A percentile compares a stretch with the other conserved stretches of the same genome.
These are phyloP conservation scores for Solanum acaule DNA, from an alignment of 257 asterid species.

Conservation along the genomic window DNA sequence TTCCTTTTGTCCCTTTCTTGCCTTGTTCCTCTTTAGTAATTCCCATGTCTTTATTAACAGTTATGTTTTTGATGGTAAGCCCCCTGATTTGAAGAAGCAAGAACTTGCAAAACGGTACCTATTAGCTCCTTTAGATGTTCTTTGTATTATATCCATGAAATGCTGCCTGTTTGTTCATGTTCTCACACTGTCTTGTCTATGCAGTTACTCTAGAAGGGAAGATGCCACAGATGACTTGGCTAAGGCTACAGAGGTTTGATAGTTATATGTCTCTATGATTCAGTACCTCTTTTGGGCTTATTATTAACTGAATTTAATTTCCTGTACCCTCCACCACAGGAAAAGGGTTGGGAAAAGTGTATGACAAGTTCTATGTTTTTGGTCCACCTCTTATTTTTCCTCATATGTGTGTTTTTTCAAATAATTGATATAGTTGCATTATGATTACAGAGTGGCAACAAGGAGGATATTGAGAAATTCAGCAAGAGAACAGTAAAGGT, in stretches of 20 bases:
- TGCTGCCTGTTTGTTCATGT: neutral
- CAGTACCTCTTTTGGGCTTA: neutral
- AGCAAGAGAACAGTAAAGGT: conserved; percentile 99
- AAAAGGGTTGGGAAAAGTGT: neutral
- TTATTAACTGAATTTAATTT: neutral
- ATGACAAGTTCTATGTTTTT: neutral
- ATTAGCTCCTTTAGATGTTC: conserved; percentile 5
- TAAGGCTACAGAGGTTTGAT: conserved; percentile 71
- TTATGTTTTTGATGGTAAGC: conserved; percentile 93
- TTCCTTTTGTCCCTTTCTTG: neutral
- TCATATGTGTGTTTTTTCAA: neutral
- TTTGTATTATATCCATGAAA: neutral
- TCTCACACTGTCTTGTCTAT: conserved; percentile 4
- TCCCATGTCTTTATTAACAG: conserved; percentile 21
- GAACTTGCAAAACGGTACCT: conserved; percentile 95
- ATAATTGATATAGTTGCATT: neutral
- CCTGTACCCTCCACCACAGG: neutral
- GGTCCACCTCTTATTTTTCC: neutral
- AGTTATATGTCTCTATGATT: neutral
- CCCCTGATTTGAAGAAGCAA: conserved; percentile 92
- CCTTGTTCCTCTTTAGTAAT: neutral
- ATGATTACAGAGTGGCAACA: conserved; percentile 55
- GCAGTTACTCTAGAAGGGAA: conserved; percentile 77
- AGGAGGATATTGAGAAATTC: conserved; percentile 91
- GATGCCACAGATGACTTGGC: conserved; percentile 82